A percentile compares a stretch with the other conserved stretches of the same genome.
These are phyloP conservation scores for Kalmusia sp. DNA, from an alignment of 2,329 filamentous ascomycete species.

Conservation along the genomic window DNA sequence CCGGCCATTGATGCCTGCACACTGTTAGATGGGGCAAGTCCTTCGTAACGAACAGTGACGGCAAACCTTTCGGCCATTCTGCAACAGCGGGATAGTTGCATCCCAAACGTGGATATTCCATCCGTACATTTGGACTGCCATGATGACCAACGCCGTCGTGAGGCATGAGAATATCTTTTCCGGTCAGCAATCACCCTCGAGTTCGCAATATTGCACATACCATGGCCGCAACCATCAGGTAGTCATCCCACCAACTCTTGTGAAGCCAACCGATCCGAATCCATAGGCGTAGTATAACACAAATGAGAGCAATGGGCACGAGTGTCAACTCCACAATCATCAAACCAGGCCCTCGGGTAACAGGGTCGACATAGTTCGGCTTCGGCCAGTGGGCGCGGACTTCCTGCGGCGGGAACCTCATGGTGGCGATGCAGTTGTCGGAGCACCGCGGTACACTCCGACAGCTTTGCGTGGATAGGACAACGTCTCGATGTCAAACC, in stretches of 20 bases:
- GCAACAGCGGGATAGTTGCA: slow-evolving; percentile 33
- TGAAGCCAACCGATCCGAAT: slow-evolving; percentile 45
- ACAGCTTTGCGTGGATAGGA: slow-evolving; percentile 23
- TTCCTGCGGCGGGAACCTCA: slow-evolving; percentile 42
- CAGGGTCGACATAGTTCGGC: slow-evolving; percentile 53
- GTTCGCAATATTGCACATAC: slow-evolving; percentile 28
- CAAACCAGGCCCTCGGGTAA: slow-evolving; percentile 50
- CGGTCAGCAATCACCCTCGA: slow-evolving; percentile 25
- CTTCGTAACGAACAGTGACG: slow-evolving; percentile 23
- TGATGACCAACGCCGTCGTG: slow-evolving; percentile 41
- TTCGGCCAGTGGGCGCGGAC: slow-evolving; percentile 50
- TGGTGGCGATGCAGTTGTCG: slow-evolving; percentile 22
- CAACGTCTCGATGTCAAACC: background rate
- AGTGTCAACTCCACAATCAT: slow-evolving; percentile 50
- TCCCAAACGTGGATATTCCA: slow-evolving; percentile 50
- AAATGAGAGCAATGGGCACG: slow-evolving; percentile 44
- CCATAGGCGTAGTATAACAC: slow-evolving; percentile 43
- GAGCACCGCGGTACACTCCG: slow-evolving; percentile 28
- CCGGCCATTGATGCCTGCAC: slow-evolving; percentile 46
- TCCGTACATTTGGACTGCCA: slow-evolving; percentile 46
- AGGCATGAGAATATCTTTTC: slow-evolving; percentile 40
- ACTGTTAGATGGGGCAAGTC: slow-evolving; percentile 26
- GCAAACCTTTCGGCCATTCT: slow-evolving; percentile 43
- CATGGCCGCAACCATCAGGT: slow-evolving; percentile 47
- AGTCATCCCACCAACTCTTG: slow-evolving; percentile 49